phyloP scores from a whole-genome alignment of 2,329 filamentous ascomycete genomes.

The Celoporthe dispersa region DNA sequence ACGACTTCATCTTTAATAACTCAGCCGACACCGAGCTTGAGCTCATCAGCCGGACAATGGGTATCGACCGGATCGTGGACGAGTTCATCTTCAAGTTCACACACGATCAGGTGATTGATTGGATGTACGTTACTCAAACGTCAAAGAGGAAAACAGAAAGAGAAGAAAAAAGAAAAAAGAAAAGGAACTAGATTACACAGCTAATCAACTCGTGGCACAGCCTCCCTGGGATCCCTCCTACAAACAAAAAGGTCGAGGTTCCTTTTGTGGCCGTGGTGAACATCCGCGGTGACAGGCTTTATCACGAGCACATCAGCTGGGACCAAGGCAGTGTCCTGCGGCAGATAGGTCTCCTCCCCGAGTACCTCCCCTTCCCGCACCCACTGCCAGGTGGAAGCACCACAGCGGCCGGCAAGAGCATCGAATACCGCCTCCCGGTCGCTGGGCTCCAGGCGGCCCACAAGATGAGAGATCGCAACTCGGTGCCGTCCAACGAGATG shows the following conservation, averaged over 20 bases:
- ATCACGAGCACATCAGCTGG: conserved; percentile 74
- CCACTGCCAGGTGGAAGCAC: conserved; percentile 45
- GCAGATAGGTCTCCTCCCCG: conserved; percentile 66
- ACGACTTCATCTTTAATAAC: conserved; percentile 78
- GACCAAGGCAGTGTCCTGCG: conserved; percentile 66
- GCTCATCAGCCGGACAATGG: conserved; percentile 72
- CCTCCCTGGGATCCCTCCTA: conserved; percentile 60
- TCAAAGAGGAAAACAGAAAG: too few relatives aligned
- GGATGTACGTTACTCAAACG: conserved; percentile 59
- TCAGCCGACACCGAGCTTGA: conserved; percentile 69
- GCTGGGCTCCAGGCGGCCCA: conserved; percentile 58
- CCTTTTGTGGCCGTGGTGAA: conserved; percentile 70
- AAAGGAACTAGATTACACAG: too few relatives aligned
- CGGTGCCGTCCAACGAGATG: conserved; percentile 61
- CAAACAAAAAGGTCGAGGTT: conserved; percentile 57
- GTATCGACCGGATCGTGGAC: conserved; percentile 72
- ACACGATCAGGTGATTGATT: conserved; percentile 66
- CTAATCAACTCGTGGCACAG: conserved; percentile 32
- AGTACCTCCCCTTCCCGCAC: conserved; percentile 68
- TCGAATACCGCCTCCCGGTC: conserved; percentile 65
- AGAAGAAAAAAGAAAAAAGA: too few relatives aligned
- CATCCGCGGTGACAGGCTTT: conserved; percentile 69
- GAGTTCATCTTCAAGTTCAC: conserved; percentile 71
- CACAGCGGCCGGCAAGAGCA: conserved; percentile 39
- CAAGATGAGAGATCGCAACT: conserved; percentile 55